Evolutionary conservation across 495 filamentous ascomycete genomes (phyloP), one percentile per base, ranked within the genome.

Genomic region (Aspergillus olivimuriae): DNA sequence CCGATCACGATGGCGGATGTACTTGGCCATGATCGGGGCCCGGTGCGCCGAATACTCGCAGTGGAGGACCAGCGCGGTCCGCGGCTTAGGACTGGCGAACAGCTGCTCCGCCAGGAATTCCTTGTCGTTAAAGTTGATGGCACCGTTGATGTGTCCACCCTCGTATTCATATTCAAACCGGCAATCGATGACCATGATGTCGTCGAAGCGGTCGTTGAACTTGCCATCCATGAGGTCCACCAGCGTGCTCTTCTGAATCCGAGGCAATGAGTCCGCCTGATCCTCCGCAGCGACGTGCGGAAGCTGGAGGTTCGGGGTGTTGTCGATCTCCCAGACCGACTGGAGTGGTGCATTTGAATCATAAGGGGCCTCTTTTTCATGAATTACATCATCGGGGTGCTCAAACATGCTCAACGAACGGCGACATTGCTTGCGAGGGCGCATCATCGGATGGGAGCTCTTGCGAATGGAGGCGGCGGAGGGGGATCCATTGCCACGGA

Each of bases 111-210:
- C 81, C 46, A 99, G 70, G 22, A 80, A 62, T 50, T 97, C 91
- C 64, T 95, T 97, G 64, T 95, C 87, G 58, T 95, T 96, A 69
- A 85, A 88, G 68, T 99, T 99, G 55, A 94, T 67, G 23, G 94
- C 94, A 0, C 86, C 85, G 37, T 86, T 75, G 48, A 99, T 95
- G 57, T 99, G 94, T 14, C 94, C 94, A 34, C 94, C 94, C 22
- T 94, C 83, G 61, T 90, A 99, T 65, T 99, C 94, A 61, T 97
- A 99, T 65, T 97, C 94, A 60, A 99, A 99, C 9, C 92, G 86
- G 58, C 94, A 99, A 56, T 99, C 94, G 40, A 99, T 80, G 51
- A 99, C 71, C 61, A 92, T 74, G 48, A 84, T 81, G 46, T 87
- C 76, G 39, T 86, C 81, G 55, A 82, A 97, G 2, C 75, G 53